Evolutionary conservation across 176 grass and related monocot genomes (phyloP), one percentile per base, ranked within the genome.

Genomic region (Raddia guianensis): DNA sequence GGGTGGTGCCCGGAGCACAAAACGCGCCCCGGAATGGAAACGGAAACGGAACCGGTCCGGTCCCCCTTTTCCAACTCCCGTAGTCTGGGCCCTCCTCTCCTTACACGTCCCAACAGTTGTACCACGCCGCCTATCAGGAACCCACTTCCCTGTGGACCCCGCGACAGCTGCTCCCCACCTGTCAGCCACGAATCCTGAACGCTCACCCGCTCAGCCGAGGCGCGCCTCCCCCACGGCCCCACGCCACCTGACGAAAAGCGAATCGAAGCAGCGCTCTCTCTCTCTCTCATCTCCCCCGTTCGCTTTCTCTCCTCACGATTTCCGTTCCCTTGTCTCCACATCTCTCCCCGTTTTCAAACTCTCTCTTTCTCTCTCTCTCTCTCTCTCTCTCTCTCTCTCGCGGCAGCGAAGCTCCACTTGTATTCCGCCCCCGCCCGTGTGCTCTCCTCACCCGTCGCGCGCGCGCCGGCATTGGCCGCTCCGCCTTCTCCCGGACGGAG

Each of bases 301-400:
- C 72, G 64, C 72, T 61, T 35, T 20, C 76, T 37, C 9, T 32
- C 59, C 80, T 88, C 80, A 50, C 66, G 44, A 43, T 83, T 83
- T 77, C 86, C 81, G 76, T 20, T 57, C 63, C 13, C 70, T 48
- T 54, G 82, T 87, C 64, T 77, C 46, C 61, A 54, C 40, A 18
- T 59, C 72, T 59, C 72, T 61, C 44, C 47, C 8, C 49, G 7
- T 16, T 21, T 74, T 34, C 61, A 84, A 81, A 67, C 72, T 54
- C 46, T 40, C 33, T 12, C n/a, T n/a, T 42, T 54, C 46, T 69
- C 47, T 15, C 57, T 49, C 19, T 21, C 27, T n/a, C n/a, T n/a
- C 27, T 27, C 27, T 27, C 27, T 27, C 27, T 27, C 49, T 10
- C 68, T 27, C 49, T 8, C 83, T 13, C 3, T 53, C 19, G 70